A percentile compares a stretch with the other conserved stretches of the same genome.
phyloP scores from a whole-genome alignment of 2,329 filamentous ascomycete genomes.

The Colletotrichum incanum region DNA sequence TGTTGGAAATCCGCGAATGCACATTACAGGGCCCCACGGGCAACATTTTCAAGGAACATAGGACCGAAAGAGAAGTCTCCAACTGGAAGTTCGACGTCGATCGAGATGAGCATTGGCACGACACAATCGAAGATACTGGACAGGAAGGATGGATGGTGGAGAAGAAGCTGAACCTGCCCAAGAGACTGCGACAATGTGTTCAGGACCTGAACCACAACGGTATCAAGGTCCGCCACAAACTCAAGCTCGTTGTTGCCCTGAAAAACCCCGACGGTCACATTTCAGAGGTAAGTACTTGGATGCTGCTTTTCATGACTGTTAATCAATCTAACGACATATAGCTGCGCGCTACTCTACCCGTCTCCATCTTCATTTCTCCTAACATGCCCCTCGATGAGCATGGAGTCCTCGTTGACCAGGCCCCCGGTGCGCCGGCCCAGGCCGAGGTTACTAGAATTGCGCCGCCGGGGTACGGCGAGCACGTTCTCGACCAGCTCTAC shows the following conservation, averaged over 20 bases:
- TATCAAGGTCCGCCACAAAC: constrained; percentile 93
- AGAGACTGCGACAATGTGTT: constrained; percentile 84
- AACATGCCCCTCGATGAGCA: constrained; percentile 91
- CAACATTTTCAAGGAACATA: constrained; percentile 70
- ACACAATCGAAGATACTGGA: constrained; percentile 77
- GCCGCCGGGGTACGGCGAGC: constrained; percentile 93
- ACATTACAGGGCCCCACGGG: constrained; percentile 64
- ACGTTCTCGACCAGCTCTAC: constrained; percentile 91
- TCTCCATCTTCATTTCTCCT: constrained; percentile 96
- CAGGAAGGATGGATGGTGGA: constrained; percentile 77
- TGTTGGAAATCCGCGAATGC: constrained; percentile 85
- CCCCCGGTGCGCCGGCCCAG: constrained; percentile 66
- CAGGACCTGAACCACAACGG: constrained; percentile 92
- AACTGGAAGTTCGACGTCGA: constrained; percentile 70
- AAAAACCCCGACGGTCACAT: constrained; percentile 96
- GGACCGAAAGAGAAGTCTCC: constrained; percentile 75
- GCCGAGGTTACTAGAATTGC: constrained; percentile 76
- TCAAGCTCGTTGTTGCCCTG: constrained; percentile 91
- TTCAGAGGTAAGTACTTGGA: constrained; percentile 77
- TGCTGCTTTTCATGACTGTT: neutral
- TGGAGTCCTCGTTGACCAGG: constrained; percentile 80
- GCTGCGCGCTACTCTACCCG: constrained; percentile 90
- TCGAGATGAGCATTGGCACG: constrained; percentile 76
- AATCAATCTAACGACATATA: constrained; percentile 51
- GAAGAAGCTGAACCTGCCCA: constrained; percentile 80